Conservation (phyloP, 805 yeast species). For the Starmerella asiatica region DNA sequence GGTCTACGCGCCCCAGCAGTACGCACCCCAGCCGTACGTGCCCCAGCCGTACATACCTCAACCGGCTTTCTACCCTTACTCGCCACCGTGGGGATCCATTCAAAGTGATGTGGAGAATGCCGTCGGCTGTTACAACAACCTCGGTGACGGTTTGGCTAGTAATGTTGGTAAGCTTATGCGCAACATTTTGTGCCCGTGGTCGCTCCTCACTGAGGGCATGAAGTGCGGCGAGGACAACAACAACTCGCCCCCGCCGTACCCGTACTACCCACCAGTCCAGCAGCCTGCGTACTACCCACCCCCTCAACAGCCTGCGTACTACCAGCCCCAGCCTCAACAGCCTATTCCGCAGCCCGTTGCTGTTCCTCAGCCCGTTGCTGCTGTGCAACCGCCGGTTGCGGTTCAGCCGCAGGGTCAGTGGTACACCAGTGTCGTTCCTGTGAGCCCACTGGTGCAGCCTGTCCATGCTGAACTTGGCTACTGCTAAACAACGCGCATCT, state of each 20-base stretch:
- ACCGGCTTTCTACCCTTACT: neutral
- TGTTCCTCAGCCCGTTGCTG: neutral
- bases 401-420: slow-evolving; percentile 12
- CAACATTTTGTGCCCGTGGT: slow-evolving; percentile 14
- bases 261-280: neutral
- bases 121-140: slow-evolving; percentile 6
- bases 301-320: slow-evolving; percentile 1
- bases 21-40: slow-evolving; percentile 22
- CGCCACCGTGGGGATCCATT: neutral
- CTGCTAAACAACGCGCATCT: too few relatives aligned
- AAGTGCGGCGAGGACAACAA: neutral
- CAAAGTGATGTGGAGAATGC: neutral
- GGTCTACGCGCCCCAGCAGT: slow-evolving; percentile 18
- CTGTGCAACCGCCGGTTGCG: neutral
- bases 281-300: slow-evolving; percentile 1
- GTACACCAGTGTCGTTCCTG: slow-evolving; percentile 12
- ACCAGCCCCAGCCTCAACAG: slow-evolving; percentile 7
- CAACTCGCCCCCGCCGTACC: slow-evolving; percentile 1
- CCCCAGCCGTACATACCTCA: slow-evolving; percentile 8
- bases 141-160: slow-evolving; percentile 9
- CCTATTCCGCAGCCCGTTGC: slow-evolving; percentile 1
- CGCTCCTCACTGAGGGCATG: slow-evolving; percentile 4
- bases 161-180: slow-evolving; percentile 11
- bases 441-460: slow-evolving; percentile 10
- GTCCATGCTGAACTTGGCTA: slow-evolving; percentile 11